A percentile compares a stretch with the other conserved stretches of the same genome.
These are phyloP conservation scores for Botrytis fabae DNA, from an alignment of 2,329 filamentous ascomycete genomes.

Conservation along the genomic window DNA sequence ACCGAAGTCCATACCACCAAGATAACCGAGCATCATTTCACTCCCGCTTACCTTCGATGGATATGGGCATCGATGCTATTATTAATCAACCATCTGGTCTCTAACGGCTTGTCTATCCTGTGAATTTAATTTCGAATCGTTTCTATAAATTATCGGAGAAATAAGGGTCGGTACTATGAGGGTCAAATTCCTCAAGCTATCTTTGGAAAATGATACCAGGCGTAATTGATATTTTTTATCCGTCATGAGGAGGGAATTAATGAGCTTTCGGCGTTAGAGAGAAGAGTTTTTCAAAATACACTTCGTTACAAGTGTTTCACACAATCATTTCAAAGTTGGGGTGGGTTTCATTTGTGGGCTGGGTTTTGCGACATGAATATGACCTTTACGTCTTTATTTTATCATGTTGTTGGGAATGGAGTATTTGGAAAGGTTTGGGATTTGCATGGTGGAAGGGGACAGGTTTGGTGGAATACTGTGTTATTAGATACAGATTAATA, in stretches of 20 bases:
- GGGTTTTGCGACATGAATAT: conserved; percentile 3
- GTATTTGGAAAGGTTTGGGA: not conserved
- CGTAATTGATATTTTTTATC: not conserved
- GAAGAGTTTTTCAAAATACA: not conserved
- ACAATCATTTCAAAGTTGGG: conserved; percentile 16
- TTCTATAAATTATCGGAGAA: conserved; percentile 9
- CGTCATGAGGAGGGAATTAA: not conserved
- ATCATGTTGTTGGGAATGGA: conserved; percentile 6
- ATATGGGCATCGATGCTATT: conserved; percentile 62
- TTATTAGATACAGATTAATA: conserved; percentile 12
- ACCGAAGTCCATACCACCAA: conserved; percentile 12
- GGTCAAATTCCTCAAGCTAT: conserved; percentile 6
- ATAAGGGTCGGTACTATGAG: not conserved
- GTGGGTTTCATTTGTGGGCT: conserved; percentile 5
- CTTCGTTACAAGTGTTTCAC: conserved; percentile 3
- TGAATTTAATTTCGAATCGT: not conserved
- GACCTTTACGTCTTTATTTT: conserved; percentile 15
- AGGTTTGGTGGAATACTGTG: not conserved
- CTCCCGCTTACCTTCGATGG: conserved; percentile 52
- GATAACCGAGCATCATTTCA: conserved; percentile 7
- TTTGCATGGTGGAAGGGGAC: not conserved
- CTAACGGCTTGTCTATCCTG: not conserved
- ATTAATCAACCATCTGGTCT: conserved; percentile 50
- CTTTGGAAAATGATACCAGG: conserved; percentile 19
- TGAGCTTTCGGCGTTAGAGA: conserved; percentile 13